Percentiles rank a stretch among this genome's conserved stretches.
Conservation (phyloP, 768 basidiomycete species). For the Phanerodontia chrysosporium region DNA sequence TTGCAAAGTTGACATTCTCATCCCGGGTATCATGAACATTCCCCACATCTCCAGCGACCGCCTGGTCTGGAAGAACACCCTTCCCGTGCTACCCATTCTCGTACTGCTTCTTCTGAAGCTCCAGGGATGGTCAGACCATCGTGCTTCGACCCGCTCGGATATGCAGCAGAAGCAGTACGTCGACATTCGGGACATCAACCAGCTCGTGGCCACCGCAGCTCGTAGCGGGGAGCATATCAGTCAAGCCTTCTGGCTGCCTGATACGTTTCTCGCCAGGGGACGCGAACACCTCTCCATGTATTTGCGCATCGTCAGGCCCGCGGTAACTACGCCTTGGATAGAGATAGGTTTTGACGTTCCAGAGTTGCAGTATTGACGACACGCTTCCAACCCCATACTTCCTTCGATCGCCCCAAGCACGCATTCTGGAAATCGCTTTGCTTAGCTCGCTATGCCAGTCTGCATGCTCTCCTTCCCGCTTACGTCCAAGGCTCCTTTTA, state of each 20-base stretch:
- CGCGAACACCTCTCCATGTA: background rate
- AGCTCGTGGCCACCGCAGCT: constrained; percentile 35
- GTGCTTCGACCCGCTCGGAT: constrained; percentile 26
- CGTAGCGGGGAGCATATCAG: background rate
- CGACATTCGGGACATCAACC: constrained; percentile 39
- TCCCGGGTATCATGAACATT: constrained; percentile 25
- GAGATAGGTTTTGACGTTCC: constrained; percentile 6
- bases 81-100: constrained; percentile 28
- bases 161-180: constrained; percentile 34
- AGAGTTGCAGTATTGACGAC: too few relatives aligned
- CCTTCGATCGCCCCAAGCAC: background rate
- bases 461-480: background rate
- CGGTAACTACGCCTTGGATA: background rate
- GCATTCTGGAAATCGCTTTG: background rate
- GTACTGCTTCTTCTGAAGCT: constrained; percentile 30
- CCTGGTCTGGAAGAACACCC: constrained; percentile 11
- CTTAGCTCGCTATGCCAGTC: background rate
- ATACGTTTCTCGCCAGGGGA: background rate
- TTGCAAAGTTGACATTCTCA: constrained; percentile 32
- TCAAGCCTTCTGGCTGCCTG: constrained; percentile 5
- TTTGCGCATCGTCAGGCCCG: background rate
- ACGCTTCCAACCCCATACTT: background rate
- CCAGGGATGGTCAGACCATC: constrained; percentile 30
- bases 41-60: constrained; percentile 18
- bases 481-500: background rate